Conservation (phyloP, 2,329 filamentous ascomycete species). For the Colletotrichum australisinense region DNA sequence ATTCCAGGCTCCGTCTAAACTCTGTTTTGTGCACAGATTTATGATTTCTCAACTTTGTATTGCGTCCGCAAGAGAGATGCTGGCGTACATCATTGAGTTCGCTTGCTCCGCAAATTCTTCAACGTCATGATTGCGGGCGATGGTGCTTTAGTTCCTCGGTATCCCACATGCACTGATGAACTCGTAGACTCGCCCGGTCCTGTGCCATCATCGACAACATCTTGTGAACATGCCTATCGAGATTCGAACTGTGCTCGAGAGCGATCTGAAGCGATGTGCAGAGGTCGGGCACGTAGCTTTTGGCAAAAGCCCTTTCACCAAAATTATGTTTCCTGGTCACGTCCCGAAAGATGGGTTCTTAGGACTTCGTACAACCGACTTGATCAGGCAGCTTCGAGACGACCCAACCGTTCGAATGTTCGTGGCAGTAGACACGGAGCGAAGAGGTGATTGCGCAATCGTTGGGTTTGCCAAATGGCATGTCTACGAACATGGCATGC, state of each 20-base stretch:
- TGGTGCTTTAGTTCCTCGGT: neutral
- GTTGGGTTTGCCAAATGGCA: conserved; percentile 50
- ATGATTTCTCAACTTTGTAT: neutral
- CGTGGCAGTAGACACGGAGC: conserved; percentile 21
- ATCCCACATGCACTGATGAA: neutral
- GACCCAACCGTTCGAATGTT: conserved; percentile 12
- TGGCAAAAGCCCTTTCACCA: neutral
- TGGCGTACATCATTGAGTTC: neutral
- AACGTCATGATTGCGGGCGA: neutral
- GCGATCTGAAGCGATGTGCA: neutral
- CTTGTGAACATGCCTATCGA: conserved; percentile 18
- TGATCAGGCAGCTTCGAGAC: conserved; percentile 34
- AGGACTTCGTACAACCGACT: conserved; percentile 36
- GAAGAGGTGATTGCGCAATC: conserved; percentile 37
- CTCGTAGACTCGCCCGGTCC: too few species aligned
- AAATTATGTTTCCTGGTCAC: conserved; percentile 44
- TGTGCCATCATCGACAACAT: neutral
- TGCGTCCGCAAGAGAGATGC: neutral
- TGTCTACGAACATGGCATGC: conserved; percentile 44
- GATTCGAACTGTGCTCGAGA: neutral
- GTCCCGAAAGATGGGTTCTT: conserved; percentile 38
- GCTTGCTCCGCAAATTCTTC: neutral
- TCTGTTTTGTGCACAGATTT: neutral
- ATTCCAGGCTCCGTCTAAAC: neutral
- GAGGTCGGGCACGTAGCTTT: conserved; percentile 12